Base-by-base conservation (phyloP, 805 yeast species). In the Pichia exigua region DNA sequence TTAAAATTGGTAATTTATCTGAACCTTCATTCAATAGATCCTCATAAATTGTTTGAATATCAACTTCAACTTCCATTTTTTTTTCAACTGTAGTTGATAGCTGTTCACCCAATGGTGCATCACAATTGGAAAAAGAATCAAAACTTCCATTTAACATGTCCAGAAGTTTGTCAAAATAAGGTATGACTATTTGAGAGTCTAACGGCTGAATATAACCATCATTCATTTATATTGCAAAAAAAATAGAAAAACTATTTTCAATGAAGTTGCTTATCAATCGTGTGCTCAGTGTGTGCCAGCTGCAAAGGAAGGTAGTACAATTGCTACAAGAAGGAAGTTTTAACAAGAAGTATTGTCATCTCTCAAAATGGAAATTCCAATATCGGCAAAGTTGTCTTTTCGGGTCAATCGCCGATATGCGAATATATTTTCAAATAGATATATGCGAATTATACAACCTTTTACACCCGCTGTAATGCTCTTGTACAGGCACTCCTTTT, bases 41-140 rank as follows among this genome's bases (percentile, higher is more conserved):
- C 22, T 68, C 71, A 49, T 69, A 72, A 2, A 69, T 60, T 18
- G 57, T 59, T 17, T 59, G 54, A n/a, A 70, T 57, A 7, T 27
- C 51, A 4, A 59, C 55, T 57, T 77, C 79, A 11, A 71, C 72
- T 44, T 69, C 69, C 13, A 61, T 47, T 55, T 77, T 81, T 13
- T 64, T 65, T 17, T 52, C 60, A 4, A 71, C 59, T 2, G 80
- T 75, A 10, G 59, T 64, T 15, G 75, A 68, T 9, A 52, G 30
- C 10, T 58, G 55, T 48, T 64, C 68, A 11, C 51, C 51, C 2
- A 48, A 17, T 22, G 50, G 46, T 9, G 45, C 52, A 22, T 54
- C 38, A n/a, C 44, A 27, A 24, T 52, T 54, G 12, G 54, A 55
- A 21, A 51, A 47, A 35, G 58, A 50, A 48, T 49, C 39, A 53